A percentile compares a stretch with the other conserved stretches of the same genome.
phyloP scores from a whole-genome alignment of 352 stramenopile genomes.

The Globisporangium acanthophoron region DNA sequence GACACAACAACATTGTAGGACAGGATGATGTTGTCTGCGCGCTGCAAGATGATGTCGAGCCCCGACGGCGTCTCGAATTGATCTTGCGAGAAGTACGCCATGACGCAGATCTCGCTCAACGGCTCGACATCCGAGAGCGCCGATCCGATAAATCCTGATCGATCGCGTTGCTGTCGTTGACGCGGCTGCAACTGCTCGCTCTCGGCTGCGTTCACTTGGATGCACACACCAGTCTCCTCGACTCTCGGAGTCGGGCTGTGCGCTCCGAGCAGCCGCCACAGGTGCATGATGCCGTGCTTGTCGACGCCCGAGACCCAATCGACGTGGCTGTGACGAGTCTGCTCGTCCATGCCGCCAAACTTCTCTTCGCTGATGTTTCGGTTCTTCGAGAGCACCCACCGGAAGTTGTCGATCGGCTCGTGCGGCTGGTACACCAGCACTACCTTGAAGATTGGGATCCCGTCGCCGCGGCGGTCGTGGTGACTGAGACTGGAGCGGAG shows the following conservation, averaged over 20 bases:
- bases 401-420: constrained; percentile 54
- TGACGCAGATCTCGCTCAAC: constrained; percentile 61
- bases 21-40: constrained; percentile 67
- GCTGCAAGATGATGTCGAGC: constrained; percentile 72
- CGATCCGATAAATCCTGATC: not conserved
- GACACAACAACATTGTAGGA: constrained; percentile 61
- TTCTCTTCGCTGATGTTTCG: constrained; percentile 77
- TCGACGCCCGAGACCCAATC: constrained; percentile 80
- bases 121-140: constrained; percentile 11
- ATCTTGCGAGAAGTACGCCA: constrained; percentile 79
- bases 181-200: not conserved
- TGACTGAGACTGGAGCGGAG: not conserved
- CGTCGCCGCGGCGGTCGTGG: not conserved
- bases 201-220: constrained; percentile 72
- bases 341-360: constrained; percentile 41
- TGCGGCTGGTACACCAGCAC: constrained; percentile 52
- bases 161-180: not conserved
- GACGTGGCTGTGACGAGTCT: constrained; percentile 34
- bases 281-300: constrained; percentile 46
- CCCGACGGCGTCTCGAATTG: constrained; percentile 64
- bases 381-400: constrained; percentile 79
- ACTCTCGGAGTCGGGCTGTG: constrained; percentile 24
- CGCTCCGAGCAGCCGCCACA: constrained; percentile 56
- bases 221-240: constrained; percentile 53
- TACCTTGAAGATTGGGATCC: constrained; percentile 17